These are phyloP conservation scores for Parmales sp. DNA, from an alignment of 108 stramenopile genomes.

Conservation along the genomic window DNA sequence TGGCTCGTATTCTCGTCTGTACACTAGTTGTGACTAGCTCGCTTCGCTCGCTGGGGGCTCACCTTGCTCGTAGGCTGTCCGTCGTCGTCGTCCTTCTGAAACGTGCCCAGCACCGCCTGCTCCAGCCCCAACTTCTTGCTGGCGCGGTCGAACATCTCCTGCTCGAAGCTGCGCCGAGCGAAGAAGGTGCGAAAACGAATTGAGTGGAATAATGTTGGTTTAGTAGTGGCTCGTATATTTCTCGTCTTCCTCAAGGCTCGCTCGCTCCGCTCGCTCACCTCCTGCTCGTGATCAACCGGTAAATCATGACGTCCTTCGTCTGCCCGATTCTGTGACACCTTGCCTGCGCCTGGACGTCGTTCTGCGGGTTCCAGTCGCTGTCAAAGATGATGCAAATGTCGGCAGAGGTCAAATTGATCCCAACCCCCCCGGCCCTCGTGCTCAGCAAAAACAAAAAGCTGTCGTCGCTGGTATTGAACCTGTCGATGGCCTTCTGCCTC, in stretches of 20 bases:
- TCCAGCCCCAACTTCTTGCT: conserved; percentile 96
- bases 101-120: conserved; percentile 94
- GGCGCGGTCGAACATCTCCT: conserved; percentile 97
- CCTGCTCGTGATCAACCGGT: conserved; percentile 90
- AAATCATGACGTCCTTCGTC: conserved; percentile 88
- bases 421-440: conserved; percentile 90
- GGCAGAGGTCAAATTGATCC: conserved; percentile 97
- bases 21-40: too few relatives aligned
- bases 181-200: too few relatives aligned
- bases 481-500: conserved; percentile 94
- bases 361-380: conserved; percentile 98
- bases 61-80: conserved; percentile 50
- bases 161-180: conserved; percentile 95
- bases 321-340: conserved; percentile 98
- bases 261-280: too few relatives aligned
- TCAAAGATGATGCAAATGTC: conserved; percentile 78
- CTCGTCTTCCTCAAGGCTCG: too few relatives aligned
- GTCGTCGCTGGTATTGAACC: conserved; percentile 76
- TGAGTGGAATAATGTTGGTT: too few relatives aligned
- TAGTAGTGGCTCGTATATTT: too few relatives aligned
- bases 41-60: not conserved
- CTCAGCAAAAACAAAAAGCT: conserved; percentile 82
- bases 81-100: conserved; percentile 72
- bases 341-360: conserved; percentile 97
- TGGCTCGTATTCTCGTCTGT: too few relatives aligned